Conservation (phyloP, 768 basidiomycete genomes). For the Fibroporia radiculosa region DNA sequence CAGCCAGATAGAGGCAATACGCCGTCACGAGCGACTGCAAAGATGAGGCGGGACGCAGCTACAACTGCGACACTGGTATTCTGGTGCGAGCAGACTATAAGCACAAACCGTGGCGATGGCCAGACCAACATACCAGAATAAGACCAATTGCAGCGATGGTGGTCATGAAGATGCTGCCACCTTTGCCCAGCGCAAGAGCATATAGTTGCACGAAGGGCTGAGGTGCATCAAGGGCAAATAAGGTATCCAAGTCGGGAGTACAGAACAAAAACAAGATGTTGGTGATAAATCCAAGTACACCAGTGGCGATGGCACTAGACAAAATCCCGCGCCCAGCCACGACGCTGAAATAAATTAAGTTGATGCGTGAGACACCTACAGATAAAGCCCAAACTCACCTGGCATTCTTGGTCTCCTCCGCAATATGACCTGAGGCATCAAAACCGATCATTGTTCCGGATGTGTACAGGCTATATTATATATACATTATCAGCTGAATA, state of each 20-base stretch:
- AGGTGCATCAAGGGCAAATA: constrained; percentile 74
- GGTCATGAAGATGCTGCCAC: constrained; percentile 82
- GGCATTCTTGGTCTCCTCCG: constrained; percentile 26
- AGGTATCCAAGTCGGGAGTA: constrained; percentile 65
- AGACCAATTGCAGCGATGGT: constrained; percentile 77
- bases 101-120: not conserved
- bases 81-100: constrained; percentile 26
- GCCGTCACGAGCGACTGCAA: constrained; percentile 91
- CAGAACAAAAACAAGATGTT: constrained; percentile 81
- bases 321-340: constrained; percentile 81
- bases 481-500: not conserved
- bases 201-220: constrained; percentile 92
- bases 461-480: constrained; percentile 59
- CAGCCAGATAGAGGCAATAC: constrained; percentile 78
- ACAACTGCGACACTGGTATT: constrained; percentile 86
- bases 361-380: not conserved
- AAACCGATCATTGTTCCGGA: constrained; percentile 87
- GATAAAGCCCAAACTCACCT: constrained; percentile 16
- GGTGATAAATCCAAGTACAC: constrained; percentile 69
- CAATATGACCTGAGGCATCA: constrained; percentile 38
- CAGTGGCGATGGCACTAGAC: constrained; percentile 68
- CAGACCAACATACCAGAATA: constrained; percentile 50
- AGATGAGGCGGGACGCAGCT: constrained; percentile 82
- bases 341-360: constrained; percentile 34
- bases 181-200: constrained; percentile 72